Evolutionary conservation across 208 protist genomes (phyloP).

Genomic region (Acanthamoeba sp.): DNA sequence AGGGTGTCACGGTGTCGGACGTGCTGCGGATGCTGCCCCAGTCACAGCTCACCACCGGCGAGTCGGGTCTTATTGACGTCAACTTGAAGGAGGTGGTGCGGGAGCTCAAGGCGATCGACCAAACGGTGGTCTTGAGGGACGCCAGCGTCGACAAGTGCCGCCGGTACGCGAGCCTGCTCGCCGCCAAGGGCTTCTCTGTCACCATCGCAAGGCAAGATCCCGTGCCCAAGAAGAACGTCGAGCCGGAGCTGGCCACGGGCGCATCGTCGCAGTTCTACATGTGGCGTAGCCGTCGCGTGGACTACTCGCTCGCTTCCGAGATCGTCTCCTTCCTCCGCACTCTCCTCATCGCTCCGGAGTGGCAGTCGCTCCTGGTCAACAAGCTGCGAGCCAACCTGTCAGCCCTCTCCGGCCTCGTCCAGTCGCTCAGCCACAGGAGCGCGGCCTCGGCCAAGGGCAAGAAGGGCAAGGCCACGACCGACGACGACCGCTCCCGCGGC

Average conservation of each 20-base stretch:
- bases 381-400: background rate
- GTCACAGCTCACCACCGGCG: background rate
- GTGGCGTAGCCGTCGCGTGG: constrained; percentile 50
- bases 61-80: constrained; percentile 27
- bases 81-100: constrained; percentile 45
- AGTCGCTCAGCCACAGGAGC: background rate
- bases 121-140: constrained; percentile 28
- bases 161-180: constrained; percentile 15
- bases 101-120: constrained; percentile 46
- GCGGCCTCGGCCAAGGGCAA: background rate
- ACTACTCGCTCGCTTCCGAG: constrained; percentile 50
- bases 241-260: background rate
- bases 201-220: constrained; percentile 41
- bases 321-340: constrained; percentile 42
- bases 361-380: background rate
- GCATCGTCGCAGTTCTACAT: constrained; percentile 32
- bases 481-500: background rate
- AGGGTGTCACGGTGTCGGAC: background rate
- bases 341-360: background rate
- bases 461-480: background rate
- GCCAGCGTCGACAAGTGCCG: constrained; percentile 54
- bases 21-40: constrained; percentile 49
- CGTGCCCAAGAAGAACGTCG: constrained; percentile 27
- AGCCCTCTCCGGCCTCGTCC: background rate
- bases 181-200: constrained; percentile 41